A percentile compares a stretch with the other conserved stretches of the same genome.
Evolutionary conservation across 2,329 filamentous ascomycete genomes (phyloP).

Genomic region (Alternaria burnsii): DNA sequence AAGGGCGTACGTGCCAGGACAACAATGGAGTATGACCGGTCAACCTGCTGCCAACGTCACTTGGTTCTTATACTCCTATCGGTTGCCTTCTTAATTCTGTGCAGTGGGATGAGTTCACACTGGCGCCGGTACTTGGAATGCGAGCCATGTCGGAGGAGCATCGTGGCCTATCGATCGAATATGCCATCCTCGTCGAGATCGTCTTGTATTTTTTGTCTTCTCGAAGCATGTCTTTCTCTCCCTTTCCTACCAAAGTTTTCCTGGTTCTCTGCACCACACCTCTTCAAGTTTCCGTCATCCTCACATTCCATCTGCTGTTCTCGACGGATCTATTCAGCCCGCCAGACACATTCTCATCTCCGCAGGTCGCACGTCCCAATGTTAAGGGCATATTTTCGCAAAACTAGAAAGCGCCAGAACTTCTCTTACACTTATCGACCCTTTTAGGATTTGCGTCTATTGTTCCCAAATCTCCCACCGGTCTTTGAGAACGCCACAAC

Average conservation of each 20-base stretch:
- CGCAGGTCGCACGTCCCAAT: background rate
- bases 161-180: background rate
- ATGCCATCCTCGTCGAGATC: background rate
- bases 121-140: background rate
- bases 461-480: background rate
- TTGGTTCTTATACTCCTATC: background rate
- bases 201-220: background rate
- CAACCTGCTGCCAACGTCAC: background rate
- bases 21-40: too few relatives aligned
- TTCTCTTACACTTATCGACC: background rate
- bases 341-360: background rate
- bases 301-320: background rate
- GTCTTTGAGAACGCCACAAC: constrained; percentile 2
- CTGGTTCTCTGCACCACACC: background rate
- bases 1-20: background rate
- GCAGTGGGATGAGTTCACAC: background rate
- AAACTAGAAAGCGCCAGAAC: background rate
- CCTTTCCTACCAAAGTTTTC: background rate
- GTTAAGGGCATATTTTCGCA: background rate
- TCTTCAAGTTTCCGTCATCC: background rate
- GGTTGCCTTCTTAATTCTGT: background rate
- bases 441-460: background rate
- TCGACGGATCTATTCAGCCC: background rate
- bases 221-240: background rate
- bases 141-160: background rate